phyloP scores from a whole-genome alignment of 2,329 filamentous ascomycete species.

The Aureobasidium melanogenum region DNA sequence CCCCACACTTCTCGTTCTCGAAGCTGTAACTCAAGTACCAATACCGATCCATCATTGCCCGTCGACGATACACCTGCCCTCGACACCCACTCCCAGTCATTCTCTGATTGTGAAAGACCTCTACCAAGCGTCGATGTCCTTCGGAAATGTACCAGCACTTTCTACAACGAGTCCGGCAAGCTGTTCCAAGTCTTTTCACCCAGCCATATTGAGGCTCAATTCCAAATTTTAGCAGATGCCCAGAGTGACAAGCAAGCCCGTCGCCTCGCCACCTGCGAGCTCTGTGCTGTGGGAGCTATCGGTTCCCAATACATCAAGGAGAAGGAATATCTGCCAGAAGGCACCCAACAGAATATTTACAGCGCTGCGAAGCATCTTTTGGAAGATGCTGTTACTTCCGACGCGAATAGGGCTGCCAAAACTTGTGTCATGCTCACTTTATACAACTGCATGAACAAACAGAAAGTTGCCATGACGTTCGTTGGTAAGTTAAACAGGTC shows the following conservation, averaged over 20 bases:
- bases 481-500: background rate
- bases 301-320: conserved; percentile 7
- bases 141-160: background rate
- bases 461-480: conserved; percentile 8
- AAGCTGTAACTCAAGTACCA: background rate
- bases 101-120: background rate
- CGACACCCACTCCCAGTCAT: background rate
- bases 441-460: conserved; percentile 7
- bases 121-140: background rate
- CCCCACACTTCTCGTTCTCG: background rate
- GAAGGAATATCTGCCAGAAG: background rate
- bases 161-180: background rate
- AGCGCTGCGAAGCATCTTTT: background rate
- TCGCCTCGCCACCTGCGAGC: background rate
- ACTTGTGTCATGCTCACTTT: background rate
- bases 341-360: background rate
- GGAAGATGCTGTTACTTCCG: background rate
- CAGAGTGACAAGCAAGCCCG: background rate
- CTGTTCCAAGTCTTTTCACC: conserved; percentile 1
- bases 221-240: background rate
- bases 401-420: background rate
- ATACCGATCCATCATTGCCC: background rate
- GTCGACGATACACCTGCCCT: background rate
- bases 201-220: background rate
- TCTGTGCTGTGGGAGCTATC: background rate